Percentiles rank a stretch among this genome's conserved stretches.
Conservation (phyloP, 768 basidiomycete species). For the Auriculariales sp. region DNA sequence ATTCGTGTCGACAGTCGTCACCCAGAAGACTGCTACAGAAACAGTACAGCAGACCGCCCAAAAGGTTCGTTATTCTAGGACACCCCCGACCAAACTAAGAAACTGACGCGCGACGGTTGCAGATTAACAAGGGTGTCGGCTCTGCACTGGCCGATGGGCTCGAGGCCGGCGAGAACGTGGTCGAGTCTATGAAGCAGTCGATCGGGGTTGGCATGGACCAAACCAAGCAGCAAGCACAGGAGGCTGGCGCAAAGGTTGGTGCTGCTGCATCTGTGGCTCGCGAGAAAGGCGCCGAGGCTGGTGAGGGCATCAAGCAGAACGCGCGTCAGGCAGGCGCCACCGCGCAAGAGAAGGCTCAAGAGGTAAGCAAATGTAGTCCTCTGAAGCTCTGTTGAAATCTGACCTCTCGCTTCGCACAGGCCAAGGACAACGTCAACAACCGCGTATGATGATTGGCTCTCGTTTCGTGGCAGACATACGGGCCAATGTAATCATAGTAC, state of each 20-base stretch:
- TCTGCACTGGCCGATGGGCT: slow-evolving; percentile 24
- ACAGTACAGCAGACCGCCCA: slow-evolving; percentile 24
- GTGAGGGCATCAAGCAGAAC: not conserved
- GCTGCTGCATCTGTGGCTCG: not conserved
- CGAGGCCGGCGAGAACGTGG: slow-evolving; percentile 26
- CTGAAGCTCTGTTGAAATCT: too few relatives aligned
- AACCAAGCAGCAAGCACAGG: not conserved
- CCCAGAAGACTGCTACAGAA: slow-evolving; percentile 22
- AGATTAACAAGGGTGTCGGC: slow-evolving; percentile 29
- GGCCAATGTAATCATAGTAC: too few relatives aligned
- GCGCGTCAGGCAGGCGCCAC: not conserved
- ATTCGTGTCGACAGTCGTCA: slow-evolving; percentile 18
- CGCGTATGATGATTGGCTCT: too few relatives aligned
- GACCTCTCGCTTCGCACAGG: too few relatives aligned
- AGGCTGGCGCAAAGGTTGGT: not conserved
- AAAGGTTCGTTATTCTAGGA: slow-evolving; percentile 14
- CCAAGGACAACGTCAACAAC: too few relatives aligned
- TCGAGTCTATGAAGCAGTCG: slow-evolving; percentile 22
- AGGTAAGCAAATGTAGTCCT: too few relatives aligned
- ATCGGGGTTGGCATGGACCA: slow-evolving; percentile 12
- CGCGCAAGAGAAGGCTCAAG: not conserved
- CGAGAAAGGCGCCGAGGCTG: not conserved
- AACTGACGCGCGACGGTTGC: not conserved
- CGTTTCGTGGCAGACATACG: too few relatives aligned
- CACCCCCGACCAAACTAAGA: not conserved